Evolutionary conservation across 1,284 basidiomycete species (phyloP).

Genomic region (Sporisorium exsertum): DNA sequence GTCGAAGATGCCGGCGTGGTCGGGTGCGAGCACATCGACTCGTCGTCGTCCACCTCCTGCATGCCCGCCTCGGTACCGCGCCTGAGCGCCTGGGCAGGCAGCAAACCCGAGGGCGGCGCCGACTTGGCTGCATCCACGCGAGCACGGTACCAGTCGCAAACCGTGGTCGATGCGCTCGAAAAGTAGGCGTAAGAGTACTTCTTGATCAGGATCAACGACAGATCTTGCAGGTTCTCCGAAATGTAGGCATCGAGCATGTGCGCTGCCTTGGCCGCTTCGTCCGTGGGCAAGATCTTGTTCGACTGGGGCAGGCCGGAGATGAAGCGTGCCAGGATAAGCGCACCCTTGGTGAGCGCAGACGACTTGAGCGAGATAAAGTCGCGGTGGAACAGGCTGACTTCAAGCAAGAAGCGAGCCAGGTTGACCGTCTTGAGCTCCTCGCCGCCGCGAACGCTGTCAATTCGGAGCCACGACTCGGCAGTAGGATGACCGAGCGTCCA

Average conservation of each 20-base stretch:
- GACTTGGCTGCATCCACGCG: conserved; percentile 33
- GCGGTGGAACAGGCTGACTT: conserved; percentile 95
- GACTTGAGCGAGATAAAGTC: conserved; percentile 90
- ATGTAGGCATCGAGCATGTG: conserved; percentile 86
- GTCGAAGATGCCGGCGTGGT: conserved; percentile 60
- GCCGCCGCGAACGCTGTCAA: conserved; percentile 69
- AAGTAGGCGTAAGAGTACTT: conserved; percentile 97
- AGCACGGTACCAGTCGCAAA: conserved; percentile 85
- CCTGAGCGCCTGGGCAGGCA: conserved; percentile 49
- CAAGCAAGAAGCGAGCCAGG: conserved; percentile 96
- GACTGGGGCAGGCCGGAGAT: conserved; percentile 72
- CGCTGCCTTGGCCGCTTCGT: conserved; percentile 71
- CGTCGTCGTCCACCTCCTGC: conserved; percentile 55
- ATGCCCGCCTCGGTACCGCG: conserved; percentile 33
- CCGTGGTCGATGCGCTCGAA: conserved; percentile 89
- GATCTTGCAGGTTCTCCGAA: conserved; percentile 83
- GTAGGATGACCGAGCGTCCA: conserved; percentile 98
- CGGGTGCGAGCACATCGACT: conserved; percentile 59
- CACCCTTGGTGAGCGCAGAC: conserved; percentile 86
- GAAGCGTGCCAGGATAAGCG: conserved; percentile 87
- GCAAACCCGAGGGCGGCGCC: conserved; percentile 33
- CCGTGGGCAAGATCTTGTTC: conserved; percentile 32
- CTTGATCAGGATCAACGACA: conserved; percentile 93
- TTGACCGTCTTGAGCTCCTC: conserved; percentile 92
- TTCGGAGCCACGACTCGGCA: conserved; percentile 93